These are phyloP conservation scores for Scheffersomyces lignosus DNA, from an alignment of 805 yeast species.

Conservation along the genomic window DNA sequence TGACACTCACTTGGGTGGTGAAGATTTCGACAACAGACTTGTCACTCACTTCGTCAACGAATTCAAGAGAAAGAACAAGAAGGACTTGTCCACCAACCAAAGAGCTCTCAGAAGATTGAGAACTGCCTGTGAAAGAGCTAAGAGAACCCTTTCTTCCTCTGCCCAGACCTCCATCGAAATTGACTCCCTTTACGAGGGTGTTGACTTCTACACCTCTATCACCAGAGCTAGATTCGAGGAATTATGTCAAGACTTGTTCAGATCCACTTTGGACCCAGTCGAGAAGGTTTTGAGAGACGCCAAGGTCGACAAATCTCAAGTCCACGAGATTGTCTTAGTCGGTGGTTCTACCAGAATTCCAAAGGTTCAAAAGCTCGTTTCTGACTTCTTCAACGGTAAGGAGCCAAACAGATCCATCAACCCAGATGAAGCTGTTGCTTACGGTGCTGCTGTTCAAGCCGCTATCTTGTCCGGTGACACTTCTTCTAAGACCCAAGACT, in stretches of 20 bases:
- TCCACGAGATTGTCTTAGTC: constrained; percentile 89
- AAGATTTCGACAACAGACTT: constrained; percentile 96
- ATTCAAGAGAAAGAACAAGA: constrained; percentile 97
- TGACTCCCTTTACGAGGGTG: constrained; percentile 92
- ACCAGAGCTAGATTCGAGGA: constrained; percentile 99
- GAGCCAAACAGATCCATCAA: constrained; percentile 95
- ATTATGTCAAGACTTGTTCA: constrained; percentile 89
- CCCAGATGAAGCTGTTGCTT: constrained; percentile 99
- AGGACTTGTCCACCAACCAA: constrained; percentile 89
- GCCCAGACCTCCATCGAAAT: constrained; percentile 95
- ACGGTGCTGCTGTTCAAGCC: constrained; percentile 99
- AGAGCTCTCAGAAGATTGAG: constrained; percentile 98
- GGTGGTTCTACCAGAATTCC: constrained; percentile 99
- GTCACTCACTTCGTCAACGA: constrained; percentile 91
- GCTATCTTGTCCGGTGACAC: constrained; percentile 96
- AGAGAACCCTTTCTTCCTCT: constrained; percentile 96
- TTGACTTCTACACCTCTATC: constrained; percentile 93
- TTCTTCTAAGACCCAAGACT: constrained; percentile 93
- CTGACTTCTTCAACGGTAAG: constrained; percentile 96
- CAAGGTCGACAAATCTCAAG: constrained; percentile 84
- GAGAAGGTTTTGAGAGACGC: constrained; percentile 93
- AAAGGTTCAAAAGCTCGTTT: constrained; percentile 90
- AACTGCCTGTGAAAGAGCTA: constrained; percentile 99
- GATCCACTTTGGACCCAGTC: constrained; percentile 92
- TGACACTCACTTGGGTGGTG: constrained; percentile 85